phyloP scores from a whole-genome alignment of 2,329 filamentous ascomycete genomes.

The Iodosphaeria phyllophila region DNA sequence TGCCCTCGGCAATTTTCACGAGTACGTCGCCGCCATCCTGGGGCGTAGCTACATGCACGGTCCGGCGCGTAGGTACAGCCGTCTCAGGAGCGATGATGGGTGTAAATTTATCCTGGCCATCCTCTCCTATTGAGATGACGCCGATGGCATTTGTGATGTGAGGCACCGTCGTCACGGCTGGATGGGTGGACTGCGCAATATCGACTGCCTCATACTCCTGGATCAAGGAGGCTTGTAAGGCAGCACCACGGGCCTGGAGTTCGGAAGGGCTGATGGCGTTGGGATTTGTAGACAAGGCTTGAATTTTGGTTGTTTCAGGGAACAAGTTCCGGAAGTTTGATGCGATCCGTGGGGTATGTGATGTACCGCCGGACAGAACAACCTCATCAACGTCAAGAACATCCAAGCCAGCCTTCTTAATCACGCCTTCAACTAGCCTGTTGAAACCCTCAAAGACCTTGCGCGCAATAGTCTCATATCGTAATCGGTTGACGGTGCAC shows the following conservation, averaged over 20 bases:
- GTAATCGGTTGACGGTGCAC: constrained; percentile 77
- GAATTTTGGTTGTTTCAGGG: constrained; percentile 57
- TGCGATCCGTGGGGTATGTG: constrained; percentile 87
- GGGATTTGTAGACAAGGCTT: constrained; percentile 64
- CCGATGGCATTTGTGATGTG: constrained; percentile 82
- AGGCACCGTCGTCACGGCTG: constrained; percentile 82
- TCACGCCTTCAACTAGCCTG: constrained; percentile 61
- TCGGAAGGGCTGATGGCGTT: constrained; percentile 86
- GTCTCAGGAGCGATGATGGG: constrained; percentile 75
- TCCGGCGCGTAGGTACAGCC: constrained; percentile 72
- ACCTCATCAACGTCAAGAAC: constrained; percentile 88
- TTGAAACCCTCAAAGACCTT: constrained; percentile 83
- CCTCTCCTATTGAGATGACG: constrained; percentile 44
- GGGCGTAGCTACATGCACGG: constrained; percentile 57
- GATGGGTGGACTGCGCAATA: constrained; percentile 90
- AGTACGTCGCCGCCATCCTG: constrained; percentile 75
- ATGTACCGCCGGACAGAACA: constrained; percentile 78
- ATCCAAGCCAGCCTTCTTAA: constrained; percentile 86
- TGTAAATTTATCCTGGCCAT: constrained; percentile 50
- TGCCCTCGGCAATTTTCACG: constrained; percentile 74
- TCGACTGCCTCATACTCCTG: constrained; percentile 87
- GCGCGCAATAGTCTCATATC: constrained; percentile 75
- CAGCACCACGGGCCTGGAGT: constrained; percentile 72
- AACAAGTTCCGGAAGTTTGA: constrained; percentile 64
- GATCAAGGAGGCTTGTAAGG: constrained; percentile 86